Evolutionary conservation across 1,284 basidiomycete species (phyloP), one percentile per base, ranked within the genome.

Genomic region (Clitocybe nebularis): DNA sequence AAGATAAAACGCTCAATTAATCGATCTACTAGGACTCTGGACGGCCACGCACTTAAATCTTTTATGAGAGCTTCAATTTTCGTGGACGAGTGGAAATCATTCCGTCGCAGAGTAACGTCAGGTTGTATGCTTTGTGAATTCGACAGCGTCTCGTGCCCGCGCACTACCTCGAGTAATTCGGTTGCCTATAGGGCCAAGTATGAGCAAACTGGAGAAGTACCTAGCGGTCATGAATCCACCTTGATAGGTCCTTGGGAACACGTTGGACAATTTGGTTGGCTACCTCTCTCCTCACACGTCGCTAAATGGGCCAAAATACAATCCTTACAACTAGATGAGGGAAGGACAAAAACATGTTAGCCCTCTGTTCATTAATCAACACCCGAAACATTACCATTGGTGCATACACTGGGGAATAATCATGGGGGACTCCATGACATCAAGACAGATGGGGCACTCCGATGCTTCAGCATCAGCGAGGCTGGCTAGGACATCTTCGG

Each of bases 41-140:
- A 14, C 23, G 25, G 35, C 3, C 3, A 62, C 72, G 49, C 57
- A 83, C 86, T 72, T 9, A 93, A 72, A 59, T 86, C 74, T 46
- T 74, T 66, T 13, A 85, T 55, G 10, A 93, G 65, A 3, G 89
- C 89, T 40, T 88, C 79, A 1, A 93, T 69, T 61, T 93, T 97
- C 0, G 93, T 95, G 9, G 90, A 93, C 2, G 88, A 86, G 29
- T 80, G 79, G 56, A 95, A 88, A 59, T 93, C 81, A 55, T 93
- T 93, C 47, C 81, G 78, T 13, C 86, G 75, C 36, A 94, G 61
- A 20, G 75, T 66, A 26, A 88, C 64, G 4, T 66, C 60, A 26
- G 79, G 63, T 47, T 70, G 58, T 28, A 68, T 56, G 36, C 64
- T 48, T 52, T 75, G 62, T 41, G 70, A 65, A 43, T 56, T 63